Evolutionary conservation across 345 rosid species (phyloP), one percentile per base, ranked within the genome.

Genomic region (Brassica carinata): DNA sequence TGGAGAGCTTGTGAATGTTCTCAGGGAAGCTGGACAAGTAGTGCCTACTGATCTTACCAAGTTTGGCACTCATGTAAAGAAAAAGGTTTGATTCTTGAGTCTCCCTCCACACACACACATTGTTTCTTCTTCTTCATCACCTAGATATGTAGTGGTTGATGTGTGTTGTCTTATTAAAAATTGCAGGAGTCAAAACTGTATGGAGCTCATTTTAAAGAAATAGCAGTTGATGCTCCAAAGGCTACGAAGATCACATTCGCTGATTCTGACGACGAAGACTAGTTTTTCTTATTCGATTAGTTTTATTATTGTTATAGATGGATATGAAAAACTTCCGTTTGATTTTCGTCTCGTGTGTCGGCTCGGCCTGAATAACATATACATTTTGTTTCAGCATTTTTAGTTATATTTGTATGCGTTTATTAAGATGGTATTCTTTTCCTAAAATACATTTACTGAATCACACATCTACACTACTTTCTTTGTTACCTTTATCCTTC

Each of bases 61-160:
- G 78, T 96, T 96, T 55, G 98, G 97, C 48, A 92, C 98, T 75
- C 98, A 96, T 79, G 98, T 93, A 43, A 96, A 93, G 92, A 93
- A 93, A 74, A 93, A 93, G 97, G 98, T 93, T 15, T 15, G 67
- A 9, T 6, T 67, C 5, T 66, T 73, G 34, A 64, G 23, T 38
- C 19, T 71, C 17, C 33, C 26, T 23, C 26, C 8, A 0, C 9
- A 36, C 43, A 15, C 36, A 15, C 15, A 34, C 7, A 10, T 15
- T 34, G 31, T 1, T 79, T 59, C 15, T 48, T 53, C 58, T 53
- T 53, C 18, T 5, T 53, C 14, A 34, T 34, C 38, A 34, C 11
- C 38, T 64, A 14, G 30, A 18, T 43, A 0, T 79, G 8, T 14
- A 75, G 51, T 62, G 67, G 64, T 75, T 75, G 72, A 69, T 45